phyloP scores from a whole-genome alignment of 1,284 basidiomycete genomes.

The Tilletia walkeri region DNA sequence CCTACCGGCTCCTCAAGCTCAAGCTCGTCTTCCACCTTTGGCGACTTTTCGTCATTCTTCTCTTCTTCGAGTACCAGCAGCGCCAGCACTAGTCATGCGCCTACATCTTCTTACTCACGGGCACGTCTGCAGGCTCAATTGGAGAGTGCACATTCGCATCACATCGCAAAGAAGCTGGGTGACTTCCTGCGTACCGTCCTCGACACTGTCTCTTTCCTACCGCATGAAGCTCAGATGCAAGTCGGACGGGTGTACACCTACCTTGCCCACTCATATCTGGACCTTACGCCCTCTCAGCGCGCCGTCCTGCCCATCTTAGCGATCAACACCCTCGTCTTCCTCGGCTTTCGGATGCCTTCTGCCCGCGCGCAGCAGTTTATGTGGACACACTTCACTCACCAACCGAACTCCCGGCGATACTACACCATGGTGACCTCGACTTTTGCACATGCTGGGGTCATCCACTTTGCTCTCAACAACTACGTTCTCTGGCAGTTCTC shows the following conservation, averaged over 20 bases:
- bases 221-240: not conserved
- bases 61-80: no score
- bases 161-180: not conserved
- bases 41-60: no score
- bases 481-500: conserved; percentile 59
- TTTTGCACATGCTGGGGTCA: conserved; percentile 34
- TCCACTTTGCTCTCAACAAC: conserved; percentile 59
- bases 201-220: not conserved
- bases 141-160: not conserved
- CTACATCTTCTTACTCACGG: not conserved
- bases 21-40: no score
- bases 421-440: conserved; percentile 39
- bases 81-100: not conserved
- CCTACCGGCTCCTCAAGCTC: no score
- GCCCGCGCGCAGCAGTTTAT: conserved; percentile 24
- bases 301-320: conserved; percentile 38
- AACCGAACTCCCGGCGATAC: conserved; percentile 27
- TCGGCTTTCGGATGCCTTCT: conserved; percentile 27
- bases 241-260: conserved; percentile 29
- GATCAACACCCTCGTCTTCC: conserved; percentile 36
- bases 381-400: conserved; percentile 32
- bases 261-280: conserved; percentile 32
- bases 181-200: not conserved
- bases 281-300: conserved; percentile 31
- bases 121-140: not conserved